Base-by-base conservation (phyloP, 2,329 filamentous ascomycete genomes). In the Atkinsonella texensis region DNA sequence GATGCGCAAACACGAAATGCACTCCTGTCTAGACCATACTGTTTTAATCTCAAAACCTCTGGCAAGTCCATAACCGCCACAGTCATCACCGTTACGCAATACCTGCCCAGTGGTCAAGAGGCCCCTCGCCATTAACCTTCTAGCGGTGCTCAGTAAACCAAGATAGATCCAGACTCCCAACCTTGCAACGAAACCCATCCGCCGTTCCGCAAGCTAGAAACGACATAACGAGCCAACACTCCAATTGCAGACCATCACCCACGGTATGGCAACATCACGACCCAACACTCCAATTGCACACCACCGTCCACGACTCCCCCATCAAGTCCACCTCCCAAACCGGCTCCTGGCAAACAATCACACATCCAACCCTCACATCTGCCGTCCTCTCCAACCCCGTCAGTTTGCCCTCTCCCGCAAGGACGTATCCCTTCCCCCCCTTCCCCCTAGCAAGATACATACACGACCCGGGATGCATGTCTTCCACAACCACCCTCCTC, bases 241-340 rank as follows among this genome's bases (percentile, higher is more conserved):
- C 33, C 33, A 33, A 33, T 33, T 33, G 7, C 32, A 33, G 12
- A 33, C 32, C 32, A 6, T 12, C 32, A 33, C 12, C 32, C 32
- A 6, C 20, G 20, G 4, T 23, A 4, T 4, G 20, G 20, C 20
- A 23, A 4, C 20, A 23, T 23, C 35, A 38, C 11, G 35, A 38
- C 11, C 11, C 31, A 18, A 43, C 28, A 33, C 54, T 58, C 69
- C 69, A 71, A 11, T 71, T 64, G 20, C 69, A 71, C 2, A 62
- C 66, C 3, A 71, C 68, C 15, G 63, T 63, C 69, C 68, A 71
- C 18, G 49, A 46, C 28, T 63, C 53, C 1, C 59, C 66, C 7
- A 64, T 61, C 32, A 72, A 51, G 35, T 62, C 55, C 31, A 70
- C 59, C 38, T 71, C 65, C 69, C 69, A 72, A 12, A 63, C 60